Base-by-base conservation (phyloP, 2,329 filamentous ascomycete genomes). In the Aspergillus latus region DNA sequence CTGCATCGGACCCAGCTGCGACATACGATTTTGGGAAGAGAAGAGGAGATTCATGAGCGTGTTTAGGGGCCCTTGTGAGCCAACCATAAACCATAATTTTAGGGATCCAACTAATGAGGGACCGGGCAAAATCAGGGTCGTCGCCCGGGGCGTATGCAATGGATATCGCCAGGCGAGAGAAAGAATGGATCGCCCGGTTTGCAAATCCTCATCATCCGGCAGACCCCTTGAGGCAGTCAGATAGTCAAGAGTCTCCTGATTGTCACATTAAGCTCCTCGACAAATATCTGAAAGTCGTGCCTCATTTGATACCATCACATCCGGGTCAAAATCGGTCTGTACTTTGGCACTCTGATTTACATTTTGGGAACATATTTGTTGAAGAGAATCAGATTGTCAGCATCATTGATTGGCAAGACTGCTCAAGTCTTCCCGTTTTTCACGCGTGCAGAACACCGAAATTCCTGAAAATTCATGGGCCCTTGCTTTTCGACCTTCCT, bases 401-500 rank as follows among this genome's bases (percentile, higher is more conserved):
- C 40, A 51, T 56, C 28, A 56, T 56, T 40, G 53, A 51, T 40
- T 57, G 54, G 49, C 54, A 57, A 29, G 49, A 49, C 53, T 51
- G 53, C 16, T 56, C 47, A 16, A 51, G 39, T 50, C 53, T 56
- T 46, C 53, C 53, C 11, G 15, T 51, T 32, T 56, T 51, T 32
- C 40, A 50, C 39, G 44, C 53, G 7, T 56, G 47, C 53, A 51
- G 47, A 29, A 47, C 50, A 56, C 53, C 53, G 28, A 56, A 51
- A 45, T 51, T 56, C 29, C 53, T 56, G 32, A 54, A 54, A 50
- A 51, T 57, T 37, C n/a, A 61, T 39, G 52, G 52, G 5, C 54
- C 54, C 3, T 48, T 52, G 30, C 59, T 61, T 49, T 59, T 62
- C 45, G 51, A 61, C 45, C 56, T 61, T 46, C 54, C 59, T 6